These are phyloP conservation scores for Sinapis alba DNA, from an alignment of 441 rosid species.

Conservation along the genomic window DNA sequence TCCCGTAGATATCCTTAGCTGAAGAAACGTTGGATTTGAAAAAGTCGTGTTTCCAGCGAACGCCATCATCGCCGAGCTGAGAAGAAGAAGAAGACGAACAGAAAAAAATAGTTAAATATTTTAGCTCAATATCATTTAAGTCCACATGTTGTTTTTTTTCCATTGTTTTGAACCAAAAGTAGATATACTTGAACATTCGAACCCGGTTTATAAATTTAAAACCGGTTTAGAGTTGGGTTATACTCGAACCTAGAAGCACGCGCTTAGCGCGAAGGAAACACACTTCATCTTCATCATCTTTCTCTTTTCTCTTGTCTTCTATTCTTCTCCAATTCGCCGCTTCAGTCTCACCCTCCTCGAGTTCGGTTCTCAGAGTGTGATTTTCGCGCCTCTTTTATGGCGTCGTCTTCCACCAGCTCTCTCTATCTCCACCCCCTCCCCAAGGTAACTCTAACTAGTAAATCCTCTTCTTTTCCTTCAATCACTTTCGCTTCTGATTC, in stretches of 20 bases:
- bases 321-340: constrained; percentile 28
- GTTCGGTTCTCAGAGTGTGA: not conserved
- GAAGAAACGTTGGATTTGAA: constrained; percentile 43
- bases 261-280: constrained; percentile 33
- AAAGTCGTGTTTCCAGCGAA: constrained; percentile 51
- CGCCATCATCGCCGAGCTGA: constrained; percentile 50
- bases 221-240: constrained; percentile 24
- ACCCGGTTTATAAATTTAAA: constrained; percentile 1
- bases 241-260: constrained; percentile 20
- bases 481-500: not conserved
- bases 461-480: not conserved
- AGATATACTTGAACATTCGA: not conserved
- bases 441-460: constrained; percentile 6
- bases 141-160: too few species aligned
- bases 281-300: constrained; percentile 38
- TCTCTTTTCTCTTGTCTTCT: not conserved
- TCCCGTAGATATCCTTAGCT: constrained; percentile 31
- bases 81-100: not conserved
- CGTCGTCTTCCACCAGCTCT: constrained; percentile 37
- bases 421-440: constrained; percentile 39
- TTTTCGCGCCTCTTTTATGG: constrained; percentile 16
- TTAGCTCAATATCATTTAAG: constrained; percentile 5
- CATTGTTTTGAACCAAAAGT: constrained; percentile 27
- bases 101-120: not conserved
- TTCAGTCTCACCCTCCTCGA: not conserved